Conservation (phyloP, 1,284 basidiomycete genomes). For the Vanrija humicola region DNA sequence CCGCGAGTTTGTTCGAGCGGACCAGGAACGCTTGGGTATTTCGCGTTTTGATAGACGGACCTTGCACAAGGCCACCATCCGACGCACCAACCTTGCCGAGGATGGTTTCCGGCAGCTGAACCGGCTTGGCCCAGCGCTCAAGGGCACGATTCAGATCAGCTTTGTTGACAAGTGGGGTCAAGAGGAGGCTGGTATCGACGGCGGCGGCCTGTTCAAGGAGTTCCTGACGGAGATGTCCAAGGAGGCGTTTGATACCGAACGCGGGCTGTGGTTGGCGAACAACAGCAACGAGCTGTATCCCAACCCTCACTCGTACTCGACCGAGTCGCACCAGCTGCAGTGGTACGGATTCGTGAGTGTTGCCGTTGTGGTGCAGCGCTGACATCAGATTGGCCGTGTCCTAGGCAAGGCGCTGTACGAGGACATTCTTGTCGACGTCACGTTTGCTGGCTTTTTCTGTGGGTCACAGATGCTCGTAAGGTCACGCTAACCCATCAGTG, state of each 20-base stretch:
- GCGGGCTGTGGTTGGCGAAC: constrained; percentile 88
- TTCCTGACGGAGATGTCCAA: constrained; percentile 90
- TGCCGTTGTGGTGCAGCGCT: not conserved
- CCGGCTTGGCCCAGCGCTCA: constrained; percentile 65
- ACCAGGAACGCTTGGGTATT: constrained; percentile 38
- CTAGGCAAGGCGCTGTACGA: constrained; percentile 96
- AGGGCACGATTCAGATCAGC: constrained; percentile 73
- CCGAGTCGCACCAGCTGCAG: constrained; percentile 71
- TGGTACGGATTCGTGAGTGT: constrained; percentile 77
- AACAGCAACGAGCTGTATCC: constrained; percentile 91
- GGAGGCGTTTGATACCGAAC: constrained; percentile 91
- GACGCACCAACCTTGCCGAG: constrained; percentile 71
- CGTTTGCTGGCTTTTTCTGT: constrained; percentile 91
- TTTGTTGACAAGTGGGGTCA: constrained; percentile 72
- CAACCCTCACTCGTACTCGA: constrained; percentile 83
- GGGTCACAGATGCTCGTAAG: constrained; percentile 11
- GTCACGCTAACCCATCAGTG: constrained; percentile 48
- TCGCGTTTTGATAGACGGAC: constrained; percentile 19
- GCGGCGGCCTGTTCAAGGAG: constrained; percentile 97
- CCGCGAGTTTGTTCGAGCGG: constrained; percentile 64
- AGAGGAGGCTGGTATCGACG: constrained; percentile 58
- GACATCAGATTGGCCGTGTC: constrained; percentile 67
- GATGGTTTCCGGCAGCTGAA: constrained; percentile 75
- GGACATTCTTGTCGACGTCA: constrained; percentile 92
- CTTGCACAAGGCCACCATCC: constrained; percentile 56